Evolutionary conservation across 305 asterid genomes (phyloP), one percentile per base, ranked within the genome.

Genomic region (Fraxinus sp.): DNA sequence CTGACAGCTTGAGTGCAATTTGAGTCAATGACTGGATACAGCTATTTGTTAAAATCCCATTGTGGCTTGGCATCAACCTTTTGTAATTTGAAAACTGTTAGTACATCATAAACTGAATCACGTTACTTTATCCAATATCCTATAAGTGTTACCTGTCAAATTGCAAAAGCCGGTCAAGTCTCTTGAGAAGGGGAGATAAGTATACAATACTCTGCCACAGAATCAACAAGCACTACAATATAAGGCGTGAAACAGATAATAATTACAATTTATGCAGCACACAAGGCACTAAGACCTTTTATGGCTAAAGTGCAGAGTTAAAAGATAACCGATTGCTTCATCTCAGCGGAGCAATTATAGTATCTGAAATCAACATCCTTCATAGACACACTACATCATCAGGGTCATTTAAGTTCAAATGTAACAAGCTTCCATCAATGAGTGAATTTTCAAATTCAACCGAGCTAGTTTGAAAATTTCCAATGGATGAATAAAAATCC

Each of bases 31-130:
- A 87, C 14, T 91, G 95, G 78, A 94, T 92, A 81, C 98, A 93
- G 88, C 97, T 92, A 83, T 90, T 86, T 18, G 98, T 94, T 90
- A 94, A 87, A 81, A 97, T 90, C 81, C 99, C 99, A 87, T 94
- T 92, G 92, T 94, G 92, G 89, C 98, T 94, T 74, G 98, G 99
- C 99, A 97, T 97, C 89, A 97, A 88, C 93, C 99, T 94, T 85
- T 78, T 64, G 78, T 49, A 44, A 85, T 81, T 86, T 72, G 30
- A 62, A 59, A 78, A 81, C 66, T 81, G 28, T 78, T 30, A 71
- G 55, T 73, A 30, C 78, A 75, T 83, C 76, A 80, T 33, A 64
- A 37, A 72, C 77, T 46, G 66, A 64, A 10, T 33, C 57, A 16
- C 22, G 52, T 35, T 46, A 75, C 77, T 59, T 32, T 30, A 74